Conservation (phyloP, 495 filamentous ascomycete genomes). For the Annulohypoxylon maeteangense region DNA sequence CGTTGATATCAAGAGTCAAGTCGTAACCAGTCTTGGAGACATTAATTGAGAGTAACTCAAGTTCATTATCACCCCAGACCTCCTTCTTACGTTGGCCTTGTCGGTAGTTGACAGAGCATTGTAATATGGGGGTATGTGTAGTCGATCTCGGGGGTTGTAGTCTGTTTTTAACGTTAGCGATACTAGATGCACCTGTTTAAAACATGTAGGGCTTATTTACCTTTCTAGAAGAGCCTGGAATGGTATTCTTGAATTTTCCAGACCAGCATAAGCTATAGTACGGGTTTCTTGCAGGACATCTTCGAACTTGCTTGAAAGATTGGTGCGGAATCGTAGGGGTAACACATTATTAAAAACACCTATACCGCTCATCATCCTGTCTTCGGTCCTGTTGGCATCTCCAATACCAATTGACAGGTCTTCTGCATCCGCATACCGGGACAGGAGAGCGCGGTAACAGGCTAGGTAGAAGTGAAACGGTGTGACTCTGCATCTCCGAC, state of each 20-base stretch:
- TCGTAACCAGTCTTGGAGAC: background rate
- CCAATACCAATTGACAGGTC: conserved; percentile 49
- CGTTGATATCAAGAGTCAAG: background rate
- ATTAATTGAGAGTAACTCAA: background rate
- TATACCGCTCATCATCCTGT: conserved; percentile 46
- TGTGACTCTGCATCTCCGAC: conserved; percentile 20
- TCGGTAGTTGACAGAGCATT: conserved; percentile 54
- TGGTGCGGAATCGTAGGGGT: conserved; percentile 51
- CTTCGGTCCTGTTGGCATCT: conserved; percentile 49
- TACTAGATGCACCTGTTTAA: background rate
- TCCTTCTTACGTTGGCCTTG: conserved; percentile 4
- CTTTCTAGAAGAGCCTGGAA: conserved; percentile 51
- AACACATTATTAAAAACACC: conserved; percentile 63
- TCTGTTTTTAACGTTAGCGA: background rate
- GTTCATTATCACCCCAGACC: background rate
- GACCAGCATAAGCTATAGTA: conserved; percentile 18
- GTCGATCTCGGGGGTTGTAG: background rate
- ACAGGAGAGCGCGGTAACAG: conserved; percentile 37
- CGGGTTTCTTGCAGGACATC: conserved; percentile 24
- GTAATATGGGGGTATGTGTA: conserved; percentile 50
- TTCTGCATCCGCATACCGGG: conserved; percentile 31
- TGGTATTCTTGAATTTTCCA: conserved; percentile 44
- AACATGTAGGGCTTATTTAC: background rate
- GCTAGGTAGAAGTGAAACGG: conserved; percentile 50
- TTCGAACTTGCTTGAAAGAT: conserved; percentile 14